phyloP scores from a whole-genome alignment of 306 rosid genomes.

The Ammopiptanthus mongolicus region DNA sequence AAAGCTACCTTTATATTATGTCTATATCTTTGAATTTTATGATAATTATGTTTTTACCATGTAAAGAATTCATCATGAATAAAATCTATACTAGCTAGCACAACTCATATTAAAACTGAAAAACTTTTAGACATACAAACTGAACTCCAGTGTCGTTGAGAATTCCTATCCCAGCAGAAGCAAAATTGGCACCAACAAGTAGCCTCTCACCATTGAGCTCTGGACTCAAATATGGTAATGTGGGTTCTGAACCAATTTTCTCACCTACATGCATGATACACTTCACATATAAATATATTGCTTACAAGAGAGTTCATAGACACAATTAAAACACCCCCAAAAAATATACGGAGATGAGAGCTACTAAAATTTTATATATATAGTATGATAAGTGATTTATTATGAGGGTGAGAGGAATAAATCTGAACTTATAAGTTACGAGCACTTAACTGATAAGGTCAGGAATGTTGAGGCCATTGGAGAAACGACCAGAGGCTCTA shows the following conservation, averaged over 20 bases:
- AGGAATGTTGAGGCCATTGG: conserved; percentile 32
- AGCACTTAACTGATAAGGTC: conserved; percentile 20
- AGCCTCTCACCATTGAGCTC: conserved; percentile 42
- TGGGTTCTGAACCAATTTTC: conserved; percentile 57
- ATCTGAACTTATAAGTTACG: no score
- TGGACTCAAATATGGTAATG: conserved; percentile 76
- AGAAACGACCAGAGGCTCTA: conserved; percentile 31
- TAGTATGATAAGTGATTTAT: no score
- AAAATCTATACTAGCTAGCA: background rate
- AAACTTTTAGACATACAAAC: conserved; percentile 36
- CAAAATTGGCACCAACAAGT: conserved; percentile 75
- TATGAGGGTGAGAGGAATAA: no score
- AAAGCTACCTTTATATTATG: no score
- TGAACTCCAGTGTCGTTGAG: conserved; percentile 82
- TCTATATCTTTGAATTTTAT: no score
- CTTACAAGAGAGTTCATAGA: background rate
- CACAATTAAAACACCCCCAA: background rate
- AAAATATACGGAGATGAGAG: background rate
- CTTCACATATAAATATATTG: background rate
- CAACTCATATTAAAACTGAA: background rate
- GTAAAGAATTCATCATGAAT: background rate
- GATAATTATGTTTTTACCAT: no score
- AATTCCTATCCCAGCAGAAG: conserved; percentile 82
- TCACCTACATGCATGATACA: conserved; percentile 38
- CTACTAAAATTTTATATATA: no score